A percentile compares a stretch with the other conserved stretches of the same genome.
Evolutionary conservation across 2,329 filamentous ascomycete species (phyloP).

Genomic region (Alternaria burnsii): DNA sequence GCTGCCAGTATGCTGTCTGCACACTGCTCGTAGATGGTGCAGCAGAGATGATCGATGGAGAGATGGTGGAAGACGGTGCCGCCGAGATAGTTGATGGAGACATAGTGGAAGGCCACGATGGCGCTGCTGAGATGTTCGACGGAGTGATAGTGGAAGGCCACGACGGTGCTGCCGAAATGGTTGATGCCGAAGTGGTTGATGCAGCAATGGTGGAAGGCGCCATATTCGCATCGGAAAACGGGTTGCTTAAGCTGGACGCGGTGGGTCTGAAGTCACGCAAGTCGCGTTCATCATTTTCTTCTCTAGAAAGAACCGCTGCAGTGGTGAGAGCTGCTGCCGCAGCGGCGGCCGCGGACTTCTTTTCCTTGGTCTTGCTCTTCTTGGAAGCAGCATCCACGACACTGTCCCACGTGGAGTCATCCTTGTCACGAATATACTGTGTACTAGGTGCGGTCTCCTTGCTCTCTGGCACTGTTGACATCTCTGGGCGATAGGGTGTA

Average conservation of each 20-base stretch:
- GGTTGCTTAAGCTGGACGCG: constrained; percentile 30
- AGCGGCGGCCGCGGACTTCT: constrained; percentile 34
- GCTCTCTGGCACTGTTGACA: constrained; percentile 23
- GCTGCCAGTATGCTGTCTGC: constrained; percentile 52
- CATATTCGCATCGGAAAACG: constrained; percentile 38
- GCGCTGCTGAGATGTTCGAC: constrained; percentile 11
- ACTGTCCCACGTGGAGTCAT: constrained; percentile 33
- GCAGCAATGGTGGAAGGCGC: constrained; percentile 31
- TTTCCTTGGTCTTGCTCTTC: constrained; percentile 44
- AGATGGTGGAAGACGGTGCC: constrained; percentile 27
- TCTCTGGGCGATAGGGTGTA: constrained; percentile 41
- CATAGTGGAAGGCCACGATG: constrained; percentile 21
- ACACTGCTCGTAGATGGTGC: constrained; percentile 32
- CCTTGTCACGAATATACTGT: constrained; percentile 41
- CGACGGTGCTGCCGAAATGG: constrained; percentile 24
- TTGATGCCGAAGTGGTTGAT: constrained; percentile 23
- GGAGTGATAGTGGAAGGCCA: constrained; percentile 12
- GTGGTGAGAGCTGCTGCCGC: constrained; percentile 29
- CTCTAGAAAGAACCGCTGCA: constrained; percentile 31
- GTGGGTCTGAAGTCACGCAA: constrained; percentile 10
- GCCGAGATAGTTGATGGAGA: constrained; percentile 28
- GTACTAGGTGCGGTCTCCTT: constrained; percentile 40
- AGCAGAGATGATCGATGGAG: constrained; percentile 14
- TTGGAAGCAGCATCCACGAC: constrained; percentile 34
- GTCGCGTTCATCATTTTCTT: constrained; percentile 27